A percentile compares a stretch with the other conserved stretches of the same genome.
Evolutionary conservation across 148 eudicot species (phyloP).

Genomic region (Mesembryanthemum crystallinum): DNA sequence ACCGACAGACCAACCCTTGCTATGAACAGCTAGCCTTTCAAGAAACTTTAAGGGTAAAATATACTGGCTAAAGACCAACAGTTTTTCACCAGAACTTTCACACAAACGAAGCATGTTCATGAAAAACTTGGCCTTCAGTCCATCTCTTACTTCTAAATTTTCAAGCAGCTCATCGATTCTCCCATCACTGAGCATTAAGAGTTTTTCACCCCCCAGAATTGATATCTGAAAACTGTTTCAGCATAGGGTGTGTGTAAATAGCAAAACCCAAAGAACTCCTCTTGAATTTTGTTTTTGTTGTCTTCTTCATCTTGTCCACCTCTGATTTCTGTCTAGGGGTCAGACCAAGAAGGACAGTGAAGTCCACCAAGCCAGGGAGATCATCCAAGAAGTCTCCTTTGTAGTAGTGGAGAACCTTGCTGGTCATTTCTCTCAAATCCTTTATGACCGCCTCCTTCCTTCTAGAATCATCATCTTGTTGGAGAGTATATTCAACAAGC

Average conservation of each 20-base stretch:
- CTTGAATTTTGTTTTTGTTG: conserved; percentile 48
- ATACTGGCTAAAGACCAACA: conserved; percentile 79
- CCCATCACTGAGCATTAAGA: conserved; percentile 30
- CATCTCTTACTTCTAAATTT: conserved; percentile 55
- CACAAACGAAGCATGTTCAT: conserved; percentile 60
- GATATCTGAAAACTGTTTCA: conserved; percentile 44
- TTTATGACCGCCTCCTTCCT: conserved; percentile 62
- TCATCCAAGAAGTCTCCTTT: conserved; percentile 86
- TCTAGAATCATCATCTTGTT: conserved; percentile 57
- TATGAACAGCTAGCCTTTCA: conserved; percentile 45
- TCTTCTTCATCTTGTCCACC: conserved; percentile 47
- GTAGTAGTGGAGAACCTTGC: conserved; percentile 78
- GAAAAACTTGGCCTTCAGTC: conserved; percentile 79
- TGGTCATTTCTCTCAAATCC: conserved; percentile 82
- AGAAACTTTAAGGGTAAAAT: conserved; percentile 72
- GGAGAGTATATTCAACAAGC: conserved; percentile 65
- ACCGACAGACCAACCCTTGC: conserved; percentile 58
- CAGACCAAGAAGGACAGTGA: conserved; percentile 62
- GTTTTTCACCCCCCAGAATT: conserved; percentile 43
- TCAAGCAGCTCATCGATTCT: conserved; percentile 57
- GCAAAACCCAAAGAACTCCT: conserved; percentile 64
- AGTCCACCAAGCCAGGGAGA: conserved; percentile 83
- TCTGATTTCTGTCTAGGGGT: conserved; percentile 52
- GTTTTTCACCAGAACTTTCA: conserved; percentile 69
- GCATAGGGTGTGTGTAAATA: conserved; percentile 65